A percentile compares a stretch with the other conserved stretches of the same genome.
Conservation (phyloP, 1,139 yeast genomes). For the Spencermartinsiella ligniputridi region DNA sequence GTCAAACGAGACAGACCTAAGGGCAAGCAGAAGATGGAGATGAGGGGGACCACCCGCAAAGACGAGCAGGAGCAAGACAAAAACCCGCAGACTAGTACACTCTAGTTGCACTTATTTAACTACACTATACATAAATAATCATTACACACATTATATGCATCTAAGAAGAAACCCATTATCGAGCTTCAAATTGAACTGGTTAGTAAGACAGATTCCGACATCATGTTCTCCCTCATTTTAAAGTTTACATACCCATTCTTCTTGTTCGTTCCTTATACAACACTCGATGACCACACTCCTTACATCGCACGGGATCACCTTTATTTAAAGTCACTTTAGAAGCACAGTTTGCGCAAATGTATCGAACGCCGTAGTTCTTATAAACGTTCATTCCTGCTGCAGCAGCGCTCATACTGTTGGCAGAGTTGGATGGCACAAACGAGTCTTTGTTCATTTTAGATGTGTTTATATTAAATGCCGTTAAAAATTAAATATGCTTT, state of each 20-base stretch:
- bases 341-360: constrained; percentile 96
- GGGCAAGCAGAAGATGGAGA: not conserved
- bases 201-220: constrained; percentile 12
- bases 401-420: constrained; percentile 62
- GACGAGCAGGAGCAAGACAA: too few relatives aligned
- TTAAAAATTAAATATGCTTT: constrained; percentile 1
- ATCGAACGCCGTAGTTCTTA: constrained; percentile 82
- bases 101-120: too few relatives aligned
- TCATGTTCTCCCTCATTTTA: too few relatives aligned
- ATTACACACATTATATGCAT: not conserved
- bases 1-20: not conserved
- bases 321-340: constrained; percentile 81
- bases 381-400: constrained; percentile 66
- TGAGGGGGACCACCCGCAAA: too few relatives aligned
- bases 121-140: not conserved
- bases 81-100: too few relatives aligned
- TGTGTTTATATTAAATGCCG: constrained; percentile 4
- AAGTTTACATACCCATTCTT: constrained; percentile 63
- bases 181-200: constrained; percentile 60
- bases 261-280: constrained; percentile 94
- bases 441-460: constrained; percentile 79
- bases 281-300: constrained; percentile 98
- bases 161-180: too few relatives aligned
- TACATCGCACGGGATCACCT: constrained; percentile 96
- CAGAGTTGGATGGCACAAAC: constrained; percentile 74